Conservation (phyloP, 352 stramenopile species). For the Pelagophyceae sp. region DNA sequence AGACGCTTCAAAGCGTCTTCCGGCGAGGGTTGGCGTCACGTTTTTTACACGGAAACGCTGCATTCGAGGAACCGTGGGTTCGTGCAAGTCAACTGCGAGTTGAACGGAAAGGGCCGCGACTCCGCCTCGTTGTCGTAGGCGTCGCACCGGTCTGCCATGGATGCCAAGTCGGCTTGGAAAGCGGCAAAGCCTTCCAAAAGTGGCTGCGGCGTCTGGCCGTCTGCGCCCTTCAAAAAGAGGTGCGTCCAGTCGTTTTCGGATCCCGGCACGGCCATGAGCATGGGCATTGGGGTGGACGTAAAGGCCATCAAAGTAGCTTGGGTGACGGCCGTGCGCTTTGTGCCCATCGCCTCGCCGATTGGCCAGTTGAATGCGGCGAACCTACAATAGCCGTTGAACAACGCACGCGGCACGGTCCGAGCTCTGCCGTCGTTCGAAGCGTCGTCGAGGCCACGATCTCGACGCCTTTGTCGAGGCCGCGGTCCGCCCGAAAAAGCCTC, state of each 20-base stretch:
- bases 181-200: neutral
- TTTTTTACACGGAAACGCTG: neutral
- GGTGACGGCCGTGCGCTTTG: neutral
- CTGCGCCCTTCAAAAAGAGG: neutral
- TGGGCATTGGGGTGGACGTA: neutral
- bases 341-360: neutral
- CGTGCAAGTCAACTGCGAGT: neutral
- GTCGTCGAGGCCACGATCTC: neutral
- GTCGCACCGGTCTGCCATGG: neutral
- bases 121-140: neutral
- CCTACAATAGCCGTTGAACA: too few relatives aligned
- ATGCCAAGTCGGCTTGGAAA: neutral
- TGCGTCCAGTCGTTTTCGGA: neutral
- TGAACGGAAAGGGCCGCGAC: neutral
- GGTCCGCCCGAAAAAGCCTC: too few relatives aligned
- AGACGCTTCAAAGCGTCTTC: too few relatives aligned
- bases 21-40: too few relatives aligned
- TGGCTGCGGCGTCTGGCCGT: neutral
- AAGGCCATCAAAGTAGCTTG: neutral
- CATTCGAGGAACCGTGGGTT: neutral
- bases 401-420: too few relatives aligned
- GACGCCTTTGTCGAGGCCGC: too few relatives aligned
- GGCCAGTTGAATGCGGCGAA: neutral
- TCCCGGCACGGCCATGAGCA: neutral
- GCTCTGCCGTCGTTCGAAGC: too few relatives aligned